Conservation (phyloP, 2,329 filamentous ascomycete genomes). For the Orbilia blumenaviensis region DNA sequence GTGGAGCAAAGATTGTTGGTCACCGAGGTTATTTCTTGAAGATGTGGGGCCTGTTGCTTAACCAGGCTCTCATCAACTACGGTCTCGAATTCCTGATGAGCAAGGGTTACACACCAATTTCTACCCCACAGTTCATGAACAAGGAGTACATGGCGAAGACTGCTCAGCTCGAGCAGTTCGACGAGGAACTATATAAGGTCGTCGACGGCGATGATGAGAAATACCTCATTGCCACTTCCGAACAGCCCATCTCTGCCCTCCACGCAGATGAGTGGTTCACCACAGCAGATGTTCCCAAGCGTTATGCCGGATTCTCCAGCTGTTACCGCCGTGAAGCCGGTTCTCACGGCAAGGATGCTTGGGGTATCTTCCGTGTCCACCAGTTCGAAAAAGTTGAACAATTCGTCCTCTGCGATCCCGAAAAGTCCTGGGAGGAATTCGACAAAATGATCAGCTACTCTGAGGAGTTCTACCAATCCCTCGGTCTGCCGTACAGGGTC, state of each 20-base stretch:
- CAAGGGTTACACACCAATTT: slow-evolving; percentile 82
- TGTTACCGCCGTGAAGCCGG: slow-evolving; percentile 97
- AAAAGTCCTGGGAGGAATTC: slow-evolving; percentile 91
- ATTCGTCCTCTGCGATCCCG: slow-evolving; percentile 81
- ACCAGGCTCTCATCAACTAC: slow-evolving; percentile 94
- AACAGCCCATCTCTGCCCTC: slow-evolving; percentile 92
- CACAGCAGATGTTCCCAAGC: slow-evolving; percentile 84
- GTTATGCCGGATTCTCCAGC: slow-evolving; percentile 87
- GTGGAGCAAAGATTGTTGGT: slow-evolving; percentile 91
- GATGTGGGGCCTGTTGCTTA: slow-evolving; percentile 87
- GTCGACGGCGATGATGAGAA: slow-evolving; percentile 90
- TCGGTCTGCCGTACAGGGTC: slow-evolving; percentile 88
- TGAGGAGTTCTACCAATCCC: slow-evolving; percentile 92
- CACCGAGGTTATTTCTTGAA: slow-evolving; percentile 93
- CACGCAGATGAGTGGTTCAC: slow-evolving; percentile 95
- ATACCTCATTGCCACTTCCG: slow-evolving; percentile 81
- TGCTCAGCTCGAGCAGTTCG: slow-evolving; percentile 94
- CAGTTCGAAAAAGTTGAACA: slow-evolving; percentile 96
- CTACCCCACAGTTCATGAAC: slow-evolving; percentile 93
- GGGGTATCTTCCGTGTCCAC: slow-evolving; percentile 97
- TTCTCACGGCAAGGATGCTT: slow-evolving; percentile 88
- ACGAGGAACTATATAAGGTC: slow-evolving; percentile 98
- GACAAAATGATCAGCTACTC: slow-evolving; percentile 90
- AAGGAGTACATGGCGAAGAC: slow-evolving; percentile 98
- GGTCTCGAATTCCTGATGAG: slow-evolving; percentile 83